Evolutionary conservation across 2,329 filamentous ascomycete genomes (phyloP).

Genomic region (Orbilia javanica): DNA sequence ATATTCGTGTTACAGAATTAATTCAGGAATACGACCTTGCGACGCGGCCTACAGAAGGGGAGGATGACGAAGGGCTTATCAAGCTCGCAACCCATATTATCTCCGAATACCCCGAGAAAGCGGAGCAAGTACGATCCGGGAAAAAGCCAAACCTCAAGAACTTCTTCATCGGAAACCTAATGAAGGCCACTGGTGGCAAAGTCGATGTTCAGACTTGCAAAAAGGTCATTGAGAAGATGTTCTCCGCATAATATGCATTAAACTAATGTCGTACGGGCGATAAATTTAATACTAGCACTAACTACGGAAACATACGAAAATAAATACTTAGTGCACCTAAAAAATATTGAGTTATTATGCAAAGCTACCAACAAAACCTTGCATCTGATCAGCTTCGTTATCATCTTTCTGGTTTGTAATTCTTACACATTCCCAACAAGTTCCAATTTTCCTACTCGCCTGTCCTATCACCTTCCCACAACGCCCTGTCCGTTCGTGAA

Average conservation of each 20-base stretch:
- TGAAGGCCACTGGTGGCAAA: constrained; percentile 50
- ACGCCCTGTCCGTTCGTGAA: constrained; percentile 3
- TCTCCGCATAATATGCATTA: constrained; percentile 12
- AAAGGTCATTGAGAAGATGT: constrained; percentile 48
- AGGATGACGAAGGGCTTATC: constrained; percentile 30
- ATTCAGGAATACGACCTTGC: constrained; percentile 45
- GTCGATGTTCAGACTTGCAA: constrained; percentile 44
- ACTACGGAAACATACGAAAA: background rate
- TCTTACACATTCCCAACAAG: background rate
- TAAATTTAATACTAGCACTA: background rate
- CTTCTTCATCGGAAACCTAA: constrained; percentile 54
- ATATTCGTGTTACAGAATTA: constrained; percentile 11
- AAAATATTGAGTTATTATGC: background rate
- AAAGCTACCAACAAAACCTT: background rate
- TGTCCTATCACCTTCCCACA: constrained; percentile 24
- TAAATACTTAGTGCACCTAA: background rate
- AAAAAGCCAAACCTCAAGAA: constrained; percentile 52
- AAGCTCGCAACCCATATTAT: constrained; percentile 27
- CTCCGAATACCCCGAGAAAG: constrained; percentile 47
- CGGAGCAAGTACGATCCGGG: constrained; percentile 39
- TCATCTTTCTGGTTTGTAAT: background rate
- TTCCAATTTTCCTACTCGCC: background rate
- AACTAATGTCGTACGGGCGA: background rate
- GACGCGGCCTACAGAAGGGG: constrained; percentile 9
- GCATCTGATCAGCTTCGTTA: background rate